Conservation (phyloP, 73 alveolate genomes). For the Tetrahymena elliotti region DNA sequence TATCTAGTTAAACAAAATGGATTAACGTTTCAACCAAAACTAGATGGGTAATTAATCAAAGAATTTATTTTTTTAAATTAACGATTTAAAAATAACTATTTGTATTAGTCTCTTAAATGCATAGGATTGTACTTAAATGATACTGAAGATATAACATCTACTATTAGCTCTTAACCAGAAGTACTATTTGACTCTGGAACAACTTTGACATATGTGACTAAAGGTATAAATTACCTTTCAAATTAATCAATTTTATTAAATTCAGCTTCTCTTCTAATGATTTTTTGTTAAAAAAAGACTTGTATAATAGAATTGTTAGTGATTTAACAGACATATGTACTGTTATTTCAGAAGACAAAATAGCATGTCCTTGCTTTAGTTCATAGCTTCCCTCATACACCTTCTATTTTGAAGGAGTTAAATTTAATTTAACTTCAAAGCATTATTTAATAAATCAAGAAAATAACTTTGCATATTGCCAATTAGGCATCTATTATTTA, state of each 20-base stretch:
- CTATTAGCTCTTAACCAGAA: not conserved
- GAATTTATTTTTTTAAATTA: too few species aligned
- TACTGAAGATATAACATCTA: not conserved
- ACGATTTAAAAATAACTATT: not conserved
- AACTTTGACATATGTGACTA: not conserved
- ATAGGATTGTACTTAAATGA: not conserved
- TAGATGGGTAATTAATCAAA: not conserved
- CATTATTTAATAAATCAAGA: not conserved
- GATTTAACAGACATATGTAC: not conserved
- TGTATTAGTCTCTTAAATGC: not conserved
- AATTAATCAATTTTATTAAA: not conserved
- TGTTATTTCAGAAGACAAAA: not conserved
- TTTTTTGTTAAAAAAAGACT: not conserved
- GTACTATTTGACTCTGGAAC: not conserved
- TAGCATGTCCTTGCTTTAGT: not conserved
- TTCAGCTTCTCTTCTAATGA: not conserved
- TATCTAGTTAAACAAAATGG: not conserved
- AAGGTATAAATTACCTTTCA: not conserved
- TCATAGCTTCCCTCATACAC: not conserved
- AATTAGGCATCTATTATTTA: not conserved
- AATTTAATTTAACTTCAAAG: not conserved
- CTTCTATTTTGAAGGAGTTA: not conserved
- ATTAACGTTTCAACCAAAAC: not conserved
- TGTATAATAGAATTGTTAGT: not conserved
- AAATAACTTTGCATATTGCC: not conserved